Evolutionary conservation across 1,139 yeast species (phyloP), one percentile per base, ranked within the genome.

Genomic region (Nadsonia starkeyi-henricii): DNA sequence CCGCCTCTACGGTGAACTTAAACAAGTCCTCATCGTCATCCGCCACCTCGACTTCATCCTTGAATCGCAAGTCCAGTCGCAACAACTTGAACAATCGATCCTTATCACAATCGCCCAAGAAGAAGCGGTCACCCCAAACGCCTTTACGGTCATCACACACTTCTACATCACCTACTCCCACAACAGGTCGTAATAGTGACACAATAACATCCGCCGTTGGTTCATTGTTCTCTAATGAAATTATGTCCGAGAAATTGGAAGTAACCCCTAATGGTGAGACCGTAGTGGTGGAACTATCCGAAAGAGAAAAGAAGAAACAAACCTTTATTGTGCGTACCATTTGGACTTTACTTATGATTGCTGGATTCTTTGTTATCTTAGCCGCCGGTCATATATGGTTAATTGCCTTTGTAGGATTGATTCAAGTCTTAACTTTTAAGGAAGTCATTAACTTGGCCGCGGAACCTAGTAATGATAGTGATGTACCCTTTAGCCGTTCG

Each of bases 291-390:
- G 39, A 33, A 33, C 17, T 33, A 12, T 7, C 49, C 43, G 26
- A 23, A 17, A 43, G 44, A 20, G 82, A 79, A 57, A 79, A 79
- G 68, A 85, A 85, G 67, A 81, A 79, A 57, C 91, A 80, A 65
- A 85, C 88, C 45, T 88, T 91, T 61, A 64, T 86, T 48, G 85
- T 89, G 41, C 77, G 99, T 57, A 83, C 97, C n/a, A 72, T 84
- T 47, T 91, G 97, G 97, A 84, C 97, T 0, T 65, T 91, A 58
- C 88, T 91, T 28, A 89, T 91, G 97, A 82, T 91, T 55, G 67
- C 71, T 20, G 79, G 79, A 9, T 85, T 91, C 65, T 76, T 88
- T 55, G 66, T 74, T 26, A 72, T 83, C 28, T 69, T 91, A 47
- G 80, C 85, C n/a, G 78, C 91, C 3, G 99, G 99, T 33, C 97